Conservation (phyloP, 2,329 filamentous ascomycete genomes). For the Colletotrichum navitas region DNA sequence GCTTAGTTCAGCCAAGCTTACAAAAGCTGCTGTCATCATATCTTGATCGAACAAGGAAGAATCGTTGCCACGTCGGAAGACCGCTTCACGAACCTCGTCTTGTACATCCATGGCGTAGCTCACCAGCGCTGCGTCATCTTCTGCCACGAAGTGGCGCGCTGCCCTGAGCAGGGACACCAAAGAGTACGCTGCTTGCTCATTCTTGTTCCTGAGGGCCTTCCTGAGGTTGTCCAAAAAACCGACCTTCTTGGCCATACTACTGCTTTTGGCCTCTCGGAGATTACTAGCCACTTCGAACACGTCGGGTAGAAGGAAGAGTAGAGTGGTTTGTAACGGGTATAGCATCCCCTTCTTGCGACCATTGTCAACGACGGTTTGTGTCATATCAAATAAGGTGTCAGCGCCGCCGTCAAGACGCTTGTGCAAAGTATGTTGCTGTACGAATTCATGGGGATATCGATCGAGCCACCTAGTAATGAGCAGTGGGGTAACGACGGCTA, state of each 20-base stretch:
- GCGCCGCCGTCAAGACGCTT: conserved; percentile 74
- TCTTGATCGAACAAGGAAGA: conserved; percentile 70
- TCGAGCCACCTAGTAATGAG: conserved; percentile 76
- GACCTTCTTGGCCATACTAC: conserved; percentile 74
- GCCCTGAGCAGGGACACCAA: conserved; percentile 72
- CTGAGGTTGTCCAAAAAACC: conserved; percentile 73
- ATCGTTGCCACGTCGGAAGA: conserved; percentile 69
- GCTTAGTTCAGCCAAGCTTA: conserved; percentile 73
- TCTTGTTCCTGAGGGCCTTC: conserved; percentile 73
- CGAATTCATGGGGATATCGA: conserved; percentile 73
- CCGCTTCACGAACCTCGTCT: conserved; percentile 74
- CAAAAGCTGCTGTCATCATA: conserved; percentile 75
- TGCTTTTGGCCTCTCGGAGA: conserved; percentile 72
- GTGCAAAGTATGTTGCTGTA: conserved; percentile 70
- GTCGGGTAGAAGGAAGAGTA: conserved; percentile 75
- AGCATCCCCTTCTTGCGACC: conserved; percentile 67
- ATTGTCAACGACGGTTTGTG: conserved; percentile 71
- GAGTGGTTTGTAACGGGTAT: conserved; percentile 72
- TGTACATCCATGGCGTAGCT: conserved; percentile 79
- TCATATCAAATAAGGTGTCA: conserved; percentile 78
- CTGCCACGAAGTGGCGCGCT: conserved; percentile 72
- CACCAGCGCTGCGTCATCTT: conserved; percentile 73
- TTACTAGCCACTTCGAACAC: conserved; percentile 79
- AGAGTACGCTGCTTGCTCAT: conserved; percentile 76
- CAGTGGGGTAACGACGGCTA: conserved; percentile 72